Evolutionary conservation across 1,284 basidiomycete genomes (phyloP).

Genomic region (Pascua sp.): DNA sequence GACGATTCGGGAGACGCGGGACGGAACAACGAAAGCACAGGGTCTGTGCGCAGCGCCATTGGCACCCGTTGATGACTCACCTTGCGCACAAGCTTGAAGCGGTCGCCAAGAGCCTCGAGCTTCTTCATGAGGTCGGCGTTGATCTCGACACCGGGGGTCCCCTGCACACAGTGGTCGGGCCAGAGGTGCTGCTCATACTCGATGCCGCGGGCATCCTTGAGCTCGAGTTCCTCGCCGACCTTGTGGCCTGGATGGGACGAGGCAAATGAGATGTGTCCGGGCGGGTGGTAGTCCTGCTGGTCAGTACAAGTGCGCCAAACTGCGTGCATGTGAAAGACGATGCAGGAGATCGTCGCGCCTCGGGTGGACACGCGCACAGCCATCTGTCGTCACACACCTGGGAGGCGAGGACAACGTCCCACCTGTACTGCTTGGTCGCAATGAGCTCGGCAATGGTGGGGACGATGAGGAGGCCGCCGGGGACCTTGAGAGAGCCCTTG

Average conservation of each 20-base stretch:
- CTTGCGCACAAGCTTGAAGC: conserved; percentile 36
- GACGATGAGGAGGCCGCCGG: conserved; percentile 53
- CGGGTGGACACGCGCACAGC: background rate
- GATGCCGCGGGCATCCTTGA: conserved; percentile 41
- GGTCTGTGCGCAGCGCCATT: background rate
- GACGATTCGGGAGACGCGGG: no score
- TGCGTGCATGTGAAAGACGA: background rate
- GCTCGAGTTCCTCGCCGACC: conserved; percentile 51
- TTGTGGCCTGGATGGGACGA: conserved; percentile 52
- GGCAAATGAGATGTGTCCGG: conserved; percentile 62
- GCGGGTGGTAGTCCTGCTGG: conserved; percentile 55
- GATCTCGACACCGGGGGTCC: conserved; percentile 38
- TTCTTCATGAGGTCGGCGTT: conserved; percentile 21
- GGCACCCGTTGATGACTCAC: conserved; percentile 18
- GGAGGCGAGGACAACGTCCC: conserved; percentile 55
- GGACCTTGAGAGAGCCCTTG: conserved; percentile 57
- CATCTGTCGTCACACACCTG: conserved; percentile 40
- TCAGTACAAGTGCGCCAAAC: background rate
- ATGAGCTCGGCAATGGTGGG: conserved; percentile 55
- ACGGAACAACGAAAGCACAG: background rate
- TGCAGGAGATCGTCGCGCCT: background rate
- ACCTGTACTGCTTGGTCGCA: conserved; percentile 49
- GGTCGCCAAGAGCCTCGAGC: conserved; percentile 23
- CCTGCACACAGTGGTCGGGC: conserved; percentile 56
- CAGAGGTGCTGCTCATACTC: conserved; percentile 52